Evolutionary conservation across 768 basidiomycete genomes (phyloP), one percentile per base, ranked within the genome.

Genomic region (Nevesoporus exiguus): DNA sequence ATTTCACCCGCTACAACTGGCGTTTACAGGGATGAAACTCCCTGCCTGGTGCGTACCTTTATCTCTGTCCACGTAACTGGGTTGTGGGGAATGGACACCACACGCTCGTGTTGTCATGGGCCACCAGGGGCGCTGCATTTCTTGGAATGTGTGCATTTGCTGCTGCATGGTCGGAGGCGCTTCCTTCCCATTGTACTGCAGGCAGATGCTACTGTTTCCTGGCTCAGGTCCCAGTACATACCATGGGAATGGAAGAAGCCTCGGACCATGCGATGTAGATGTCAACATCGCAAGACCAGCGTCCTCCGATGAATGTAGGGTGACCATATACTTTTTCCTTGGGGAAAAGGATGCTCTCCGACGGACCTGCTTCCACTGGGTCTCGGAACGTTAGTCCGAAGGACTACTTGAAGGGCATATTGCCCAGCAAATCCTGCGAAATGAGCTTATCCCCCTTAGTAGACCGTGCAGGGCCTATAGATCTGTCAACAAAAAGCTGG

Each of bases 241-340:
- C 77, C 77, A 79, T 79, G 77, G 76, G 77, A 79, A 79, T 79
- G 77, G 76, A 79, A 79, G 75, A 78, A 72, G 73, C 67, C 66
- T 63, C 69, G 62, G 73, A 73, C 73, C 73, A 75, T 69, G 65
- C 59, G 48, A 60, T 47, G 67, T 56, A 54, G 58, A 29, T 64
- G 66, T 55, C 25, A 56, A 46, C 63, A 61, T 65, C 55, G 25
- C 61, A 44, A 51, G 61, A 49, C 63, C 70, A 66, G 70, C 25
- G 41, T 40, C 42, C 55, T 41, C 44, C 36, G 43, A 44, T 27
- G 19, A 44, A 39, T n/a, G 37, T 41, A 41, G 10, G 44, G 39
- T 47, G 45, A 19, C 34, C 21, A 25, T 36, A 24, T 36, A 33
- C 22, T 31, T 41, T 40, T 47, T 22, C 7, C 22, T 17, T 25